These are phyloP conservation scores for Psidium friedrichsthalianum DNA, from an alignment of 345 rosid genomes.

Conservation along the genomic window DNA sequence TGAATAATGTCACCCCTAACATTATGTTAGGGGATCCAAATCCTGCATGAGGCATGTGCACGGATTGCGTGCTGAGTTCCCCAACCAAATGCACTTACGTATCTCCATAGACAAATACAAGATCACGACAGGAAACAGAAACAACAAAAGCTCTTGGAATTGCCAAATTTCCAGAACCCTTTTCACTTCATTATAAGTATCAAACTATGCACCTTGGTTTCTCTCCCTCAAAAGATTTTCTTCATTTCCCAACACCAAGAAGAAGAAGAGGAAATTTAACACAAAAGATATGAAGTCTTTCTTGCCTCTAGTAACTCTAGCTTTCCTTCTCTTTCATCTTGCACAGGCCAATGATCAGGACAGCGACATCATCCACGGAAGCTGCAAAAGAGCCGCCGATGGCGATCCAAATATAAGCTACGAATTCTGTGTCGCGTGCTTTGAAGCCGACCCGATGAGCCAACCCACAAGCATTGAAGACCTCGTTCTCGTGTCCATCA, in stretches of 20 bases:
- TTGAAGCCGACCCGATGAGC: constrained; percentile 19
- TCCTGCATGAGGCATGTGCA: not conserved
- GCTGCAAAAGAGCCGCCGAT: constrained; percentile 31
- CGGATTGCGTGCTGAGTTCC: not conserved
- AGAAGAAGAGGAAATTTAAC: not conserved
- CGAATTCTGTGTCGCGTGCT: constrained; percentile 22
- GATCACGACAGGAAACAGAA: not conserved
- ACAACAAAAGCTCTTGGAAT: not conserved
- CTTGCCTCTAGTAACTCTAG: not conserved
- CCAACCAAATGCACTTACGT: not conserved
- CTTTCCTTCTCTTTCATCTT: not conserved
- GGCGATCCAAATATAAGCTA: constrained; percentile 21
- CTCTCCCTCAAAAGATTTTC: not conserved
- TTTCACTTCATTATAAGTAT: not conserved
- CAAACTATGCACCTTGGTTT: not conserved
- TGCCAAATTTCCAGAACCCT: not conserved
- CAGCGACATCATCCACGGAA: constrained; percentile 15
- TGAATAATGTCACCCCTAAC: too few relatives aligned
- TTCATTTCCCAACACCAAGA: not conserved
- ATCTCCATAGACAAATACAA: not conserved
- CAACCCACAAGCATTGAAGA: constrained; percentile 25
- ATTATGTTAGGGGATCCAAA: too few relatives aligned
- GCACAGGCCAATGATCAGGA: constrained; percentile 6
- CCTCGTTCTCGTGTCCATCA: constrained; percentile 30
- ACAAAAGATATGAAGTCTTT: not conserved